Evolutionary conservation across 805 yeast species (phyloP).

Genomic region (Ogataea polymorpha): DNA sequence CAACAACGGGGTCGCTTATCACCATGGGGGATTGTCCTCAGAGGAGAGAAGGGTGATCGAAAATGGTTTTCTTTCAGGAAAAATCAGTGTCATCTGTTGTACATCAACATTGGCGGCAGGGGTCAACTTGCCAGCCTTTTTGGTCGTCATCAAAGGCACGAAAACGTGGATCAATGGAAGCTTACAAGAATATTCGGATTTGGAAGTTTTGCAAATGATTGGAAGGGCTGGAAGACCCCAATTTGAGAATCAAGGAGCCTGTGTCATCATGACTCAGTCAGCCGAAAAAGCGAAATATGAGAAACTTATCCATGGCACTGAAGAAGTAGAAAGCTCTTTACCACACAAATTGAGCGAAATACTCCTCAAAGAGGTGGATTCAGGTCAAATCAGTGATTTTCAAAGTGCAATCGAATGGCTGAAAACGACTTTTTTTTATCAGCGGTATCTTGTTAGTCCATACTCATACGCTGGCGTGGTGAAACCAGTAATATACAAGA

Average conservation of each 20-base stretch:
- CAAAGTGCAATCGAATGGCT: slow-evolving; percentile 46
- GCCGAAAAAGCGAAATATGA: slow-evolving; percentile 38
- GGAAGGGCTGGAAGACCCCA: slow-evolving; percentile 67
- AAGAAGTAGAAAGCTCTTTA: slow-evolving; percentile 45
- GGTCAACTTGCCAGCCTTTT: slow-evolving; percentile 57
- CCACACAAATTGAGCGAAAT: slow-evolving; percentile 40
- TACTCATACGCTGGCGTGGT: slow-evolving; percentile 1
- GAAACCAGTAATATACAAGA: background rate
- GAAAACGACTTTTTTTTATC: slow-evolving; percentile 47
- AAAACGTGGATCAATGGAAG: slow-evolving; percentile 51
- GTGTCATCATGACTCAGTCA: slow-evolving; percentile 45
- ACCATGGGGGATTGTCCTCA: slow-evolving; percentile 55
- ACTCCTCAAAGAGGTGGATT: slow-evolving; percentile 42
- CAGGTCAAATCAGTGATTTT: slow-evolving; percentile 37
- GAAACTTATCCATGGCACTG: slow-evolving; percentile 39
- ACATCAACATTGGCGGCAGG: slow-evolving; percentile 64
- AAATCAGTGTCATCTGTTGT: slow-evolving; percentile 45
- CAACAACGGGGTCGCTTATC: slow-evolving; percentile 45
- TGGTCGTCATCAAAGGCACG: slow-evolving; percentile 61
- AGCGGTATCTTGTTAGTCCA: slow-evolving; percentile 29
- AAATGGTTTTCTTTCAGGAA: slow-evolving; percentile 40
- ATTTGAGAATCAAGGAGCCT: slow-evolving; percentile 49
- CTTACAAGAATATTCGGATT: slow-evolving; percentile 50
- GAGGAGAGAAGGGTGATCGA: slow-evolving; percentile 48
- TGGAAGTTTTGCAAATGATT: slow-evolving; percentile 60